Base-by-base conservation (phyloP, 768 basidiomycete species). In the Collybia sp. region DNA sequence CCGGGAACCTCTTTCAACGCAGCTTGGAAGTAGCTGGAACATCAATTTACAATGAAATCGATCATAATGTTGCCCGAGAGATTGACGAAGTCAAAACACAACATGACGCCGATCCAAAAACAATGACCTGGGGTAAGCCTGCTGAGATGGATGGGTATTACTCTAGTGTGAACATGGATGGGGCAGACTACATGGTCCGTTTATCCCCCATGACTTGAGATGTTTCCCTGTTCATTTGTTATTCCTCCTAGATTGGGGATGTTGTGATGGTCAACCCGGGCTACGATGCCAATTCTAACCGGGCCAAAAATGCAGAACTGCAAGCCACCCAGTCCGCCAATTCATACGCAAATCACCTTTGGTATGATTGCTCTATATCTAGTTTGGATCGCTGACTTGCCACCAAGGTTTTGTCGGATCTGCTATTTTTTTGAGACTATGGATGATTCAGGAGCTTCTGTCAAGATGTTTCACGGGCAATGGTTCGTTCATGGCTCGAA, bases 401-500 rank as follows among this genome's bases (percentile, higher is more conserved):
- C 1, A 4, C 36, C 18, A 25, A 89, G 87, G 87, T 89, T 89
- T 54, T 77, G 78, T 41, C 72, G 68, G n/a, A 83, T 88, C 35
- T 70, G 69, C 3, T 85, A 82, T 52, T 76, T 89, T 46, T 83
- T 75, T 49, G 75, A 82, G 43, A 59, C 66, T 5, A 30, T 41
- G 17, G 45, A 57, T 6, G 34, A 45, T 12, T 49, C 52, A 20
- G 49, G 45, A 38, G 47, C 48, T 45, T 55, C 53, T 9, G 53
- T 53, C 44, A 82, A 80, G 55, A 73, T 69, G 64, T 81, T 85
- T 45, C 87, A 89, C 59, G 84, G 75, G 1, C 82, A 84, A 46
- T 89, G 87, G 87, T 71, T 79, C 46, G 64, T 68, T 6, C 87
- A 86, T 64, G 80, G 80, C 9, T 77, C 73, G 11, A 79, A 82